A percentile compares a stretch with the other conserved stretches of the same genome.
phyloP scores from a whole-genome alignment of 78 protist species.

The Bigelowiella natans region DNA sequence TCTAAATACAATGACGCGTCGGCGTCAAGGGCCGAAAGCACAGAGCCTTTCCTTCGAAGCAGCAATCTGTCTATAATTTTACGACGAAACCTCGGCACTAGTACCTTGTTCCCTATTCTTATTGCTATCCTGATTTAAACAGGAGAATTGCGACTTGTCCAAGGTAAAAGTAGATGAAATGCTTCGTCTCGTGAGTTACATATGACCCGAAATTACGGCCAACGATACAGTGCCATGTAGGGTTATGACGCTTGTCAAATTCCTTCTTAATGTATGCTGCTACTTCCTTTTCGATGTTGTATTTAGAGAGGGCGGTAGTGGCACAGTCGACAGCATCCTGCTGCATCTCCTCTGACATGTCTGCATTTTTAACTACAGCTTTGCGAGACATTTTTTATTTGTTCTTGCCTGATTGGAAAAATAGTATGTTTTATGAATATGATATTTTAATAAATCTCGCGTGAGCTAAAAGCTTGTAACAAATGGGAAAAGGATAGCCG shows the following conservation, averaged over 20 bases:
- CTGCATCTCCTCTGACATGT: slow-evolving; percentile 91
- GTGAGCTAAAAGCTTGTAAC: too few relatives aligned
- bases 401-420: too few relatives aligned
- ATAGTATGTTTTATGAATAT: too few relatives aligned
- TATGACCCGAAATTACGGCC: slow-evolving; percentile 97
- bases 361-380: slow-evolving; percentile 74
- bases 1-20: too few relatives aligned
- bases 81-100: too few relatives aligned
- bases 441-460: too few relatives aligned
- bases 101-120: too few relatives aligned
- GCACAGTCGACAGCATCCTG: slow-evolving; percentile 82
- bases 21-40: too few relatives aligned
- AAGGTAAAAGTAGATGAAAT: slow-evolving; percentile 91
- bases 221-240: slow-evolving; percentile 93
- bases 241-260: slow-evolving; percentile 91
- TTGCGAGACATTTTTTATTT: too few relatives aligned
- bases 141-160: slow-evolving; percentile 86
- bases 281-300: slow-evolving; percentile 90
- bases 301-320: slow-evolving; percentile 64
- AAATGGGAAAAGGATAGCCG: too few relatives aligned
- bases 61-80: too few relatives aligned
- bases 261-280: slow-evolving; percentile 94
- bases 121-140: slow-evolving; percentile 80
- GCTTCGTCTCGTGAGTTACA: slow-evolving; percentile 96
- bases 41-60: too few relatives aligned